Conservation (phyloP, 192 early-diverging fungal species). For the Coemansia pectinata region DNA sequence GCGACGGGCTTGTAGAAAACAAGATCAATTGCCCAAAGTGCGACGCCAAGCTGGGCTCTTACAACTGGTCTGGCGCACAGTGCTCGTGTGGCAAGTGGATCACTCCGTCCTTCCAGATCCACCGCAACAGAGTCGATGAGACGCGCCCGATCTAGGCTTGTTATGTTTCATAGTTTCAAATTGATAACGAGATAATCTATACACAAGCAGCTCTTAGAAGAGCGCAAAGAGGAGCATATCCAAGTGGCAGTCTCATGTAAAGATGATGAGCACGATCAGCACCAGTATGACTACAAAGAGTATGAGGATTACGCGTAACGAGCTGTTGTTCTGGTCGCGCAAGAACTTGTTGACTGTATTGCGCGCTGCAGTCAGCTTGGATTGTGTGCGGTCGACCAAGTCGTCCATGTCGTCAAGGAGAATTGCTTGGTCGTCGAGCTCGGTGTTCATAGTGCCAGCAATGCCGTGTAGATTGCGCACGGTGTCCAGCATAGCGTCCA, state of each 20-base stretch:
- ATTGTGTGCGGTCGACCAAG: slow-evolving; percentile 43
- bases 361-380: slow-evolving; percentile 31
- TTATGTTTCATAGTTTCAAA: neutral
- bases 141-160: slow-evolving; percentile 23
- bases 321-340: slow-evolving; percentile 48
- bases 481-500: slow-evolving; percentile 51
- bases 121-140: slow-evolving; percentile 74
- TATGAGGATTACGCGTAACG: slow-evolving; percentile 35
- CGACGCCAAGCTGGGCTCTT: slow-evolving; percentile 74
- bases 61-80: slow-evolving; percentile 73
- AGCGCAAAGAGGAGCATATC: neutral
- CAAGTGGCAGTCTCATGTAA: slow-evolving; percentile 18
- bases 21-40: slow-evolving; percentile 80
- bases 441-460: slow-evolving; percentile 53
- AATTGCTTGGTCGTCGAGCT: slow-evolving; percentile 53
- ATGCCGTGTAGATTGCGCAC: slow-evolving; percentile 56
- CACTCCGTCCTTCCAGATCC: slow-evolving; percentile 77
- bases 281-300: slow-evolving; percentile 50
- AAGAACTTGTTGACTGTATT: slow-evolving; percentile 48
- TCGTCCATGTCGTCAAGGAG: slow-evolving; percentile 45
- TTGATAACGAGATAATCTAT: slow-evolving; percentile 6
- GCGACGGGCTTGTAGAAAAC: slow-evolving; percentile 63
- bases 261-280: slow-evolving; percentile 48
- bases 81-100: slow-evolving; percentile 84
- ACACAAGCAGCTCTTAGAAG: neutral